phyloP scores from a whole-genome alignment of 306 rosid genomes.

The Leucaena leucocephala region DNA sequence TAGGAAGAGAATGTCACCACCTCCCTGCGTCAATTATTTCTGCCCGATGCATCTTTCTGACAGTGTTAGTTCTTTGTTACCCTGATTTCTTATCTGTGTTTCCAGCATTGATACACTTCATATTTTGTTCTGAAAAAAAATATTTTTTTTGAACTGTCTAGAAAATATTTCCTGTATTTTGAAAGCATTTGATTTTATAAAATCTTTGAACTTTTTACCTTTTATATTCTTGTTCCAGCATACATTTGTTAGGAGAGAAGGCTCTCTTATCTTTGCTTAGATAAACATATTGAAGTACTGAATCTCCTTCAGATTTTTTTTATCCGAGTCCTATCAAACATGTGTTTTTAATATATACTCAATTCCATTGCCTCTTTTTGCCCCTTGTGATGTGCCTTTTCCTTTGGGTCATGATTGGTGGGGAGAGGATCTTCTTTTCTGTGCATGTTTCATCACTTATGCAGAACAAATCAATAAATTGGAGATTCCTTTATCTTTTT shows the following conservation, averaged over 20 bases:
- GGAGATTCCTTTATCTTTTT: neutral
- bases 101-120: neutral
- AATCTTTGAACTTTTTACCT: no score
- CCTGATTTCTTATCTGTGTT: constrained; percentile 26
- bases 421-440: neutral
- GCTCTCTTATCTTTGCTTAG: neutral
- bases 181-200: neutral
- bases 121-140: neutral
- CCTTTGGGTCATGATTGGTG: constrained; percentile 6
- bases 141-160: neutral
- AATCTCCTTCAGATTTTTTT: neutral
- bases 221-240: no score
- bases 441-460: neutral
- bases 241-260: no score
- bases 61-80: constrained; percentile 61
- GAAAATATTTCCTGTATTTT: neutral
- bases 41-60: constrained; percentile 99
- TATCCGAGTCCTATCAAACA: neutral
- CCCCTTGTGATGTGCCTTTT: constrained; percentile 9
- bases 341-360: neutral
- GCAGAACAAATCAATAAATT: constrained; percentile 13
- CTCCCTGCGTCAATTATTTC: constrained; percentile 92
- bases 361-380: constrained; percentile 15
- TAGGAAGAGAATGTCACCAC: constrained; percentile 73
- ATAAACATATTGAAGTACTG: neutral